Conservation (phyloP, 2,329 filamentous ascomycete species). For the Emericellopsis atlantica region DNA sequence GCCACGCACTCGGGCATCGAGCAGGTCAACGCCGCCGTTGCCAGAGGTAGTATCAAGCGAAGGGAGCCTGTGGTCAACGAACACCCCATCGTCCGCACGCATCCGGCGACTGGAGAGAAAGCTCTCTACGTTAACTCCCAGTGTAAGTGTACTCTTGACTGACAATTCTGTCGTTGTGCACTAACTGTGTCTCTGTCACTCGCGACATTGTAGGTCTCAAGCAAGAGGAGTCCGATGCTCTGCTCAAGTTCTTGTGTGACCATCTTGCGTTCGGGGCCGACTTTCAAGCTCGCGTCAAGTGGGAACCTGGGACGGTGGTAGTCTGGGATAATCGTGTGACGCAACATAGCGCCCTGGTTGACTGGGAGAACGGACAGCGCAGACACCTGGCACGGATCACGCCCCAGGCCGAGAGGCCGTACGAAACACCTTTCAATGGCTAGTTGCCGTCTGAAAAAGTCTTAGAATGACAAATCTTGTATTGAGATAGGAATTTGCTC, state of each 20-base stretch:
- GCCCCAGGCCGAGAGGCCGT: conserved; percentile 68
- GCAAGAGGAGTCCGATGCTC: conserved; percentile 70
- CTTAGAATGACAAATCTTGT: too few species aligned
- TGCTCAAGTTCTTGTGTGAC: conserved; percentile 58
- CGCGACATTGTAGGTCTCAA: conserved; percentile 72
- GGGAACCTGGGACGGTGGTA: conserved; percentile 69
- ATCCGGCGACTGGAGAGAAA: conserved; percentile 76
- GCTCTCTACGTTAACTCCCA: conserved; percentile 73
- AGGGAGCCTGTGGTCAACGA: conserved; percentile 59
- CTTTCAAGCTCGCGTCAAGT: conserved; percentile 60
- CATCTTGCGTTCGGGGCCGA: conserved; percentile 45
- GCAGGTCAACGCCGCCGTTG: conserved; percentile 60
- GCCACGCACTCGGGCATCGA: conserved; percentile 75
- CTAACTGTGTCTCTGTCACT: conserved; percentile 41
- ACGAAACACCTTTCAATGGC: conserved; percentile 46
- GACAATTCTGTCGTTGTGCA: neutral
- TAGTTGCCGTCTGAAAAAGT: too few species aligned
- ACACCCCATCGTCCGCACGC: conserved; percentile 70
- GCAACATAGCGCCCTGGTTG: conserved; percentile 64
- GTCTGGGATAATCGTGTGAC: conserved; percentile 81
- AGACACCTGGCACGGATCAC: conserved; percentile 73
- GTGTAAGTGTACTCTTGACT: conserved; percentile 39
- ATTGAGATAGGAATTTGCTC: too few species aligned
- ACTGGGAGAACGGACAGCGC: conserved; percentile 70
- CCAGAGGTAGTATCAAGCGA: conserved; percentile 56